These are phyloP conservation scores for Rhynchosporium graminicola DNA, from an alignment of 2,329 filamentous ascomycete genomes.

Conservation along the genomic window DNA sequence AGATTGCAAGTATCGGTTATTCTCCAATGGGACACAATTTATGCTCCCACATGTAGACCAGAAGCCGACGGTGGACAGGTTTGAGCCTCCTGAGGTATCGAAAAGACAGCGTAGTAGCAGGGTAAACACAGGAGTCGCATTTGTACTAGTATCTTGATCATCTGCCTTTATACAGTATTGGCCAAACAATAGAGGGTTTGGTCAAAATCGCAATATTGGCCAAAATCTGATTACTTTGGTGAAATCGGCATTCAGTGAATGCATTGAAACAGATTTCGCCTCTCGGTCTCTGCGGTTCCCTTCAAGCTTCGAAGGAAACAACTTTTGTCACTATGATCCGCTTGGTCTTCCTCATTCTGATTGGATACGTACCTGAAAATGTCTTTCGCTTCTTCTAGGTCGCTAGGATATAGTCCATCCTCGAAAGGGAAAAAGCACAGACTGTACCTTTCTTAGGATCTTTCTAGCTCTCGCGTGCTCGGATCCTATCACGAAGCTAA, in stretches of 20 bases:
- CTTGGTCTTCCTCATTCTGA: conserved; percentile 1
- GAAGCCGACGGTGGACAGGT: no score
- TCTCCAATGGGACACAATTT: no score
- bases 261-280: background rate
- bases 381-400: background rate
- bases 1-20: no score
- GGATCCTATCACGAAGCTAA: background rate
- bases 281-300: background rate
- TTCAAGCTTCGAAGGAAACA: background rate
- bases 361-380: background rate
- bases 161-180: no score
- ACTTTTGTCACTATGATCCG: background rate
- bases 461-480: conserved; percentile 5
- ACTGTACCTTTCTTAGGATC: background rate
- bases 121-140: background rate
- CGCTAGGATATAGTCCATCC: background rate
- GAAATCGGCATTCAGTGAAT: no score
- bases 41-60: no score
- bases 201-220: no score
- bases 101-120: no score
- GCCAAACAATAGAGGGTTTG: no score
- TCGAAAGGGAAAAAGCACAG: conserved; percentile 2
- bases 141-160: background rate
- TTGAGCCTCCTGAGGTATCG: no score
- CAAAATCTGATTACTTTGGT: no score